Percentiles rank a stretch among this genome's conserved stretches.
Evolutionary conservation across 2,329 filamentous ascomycete genomes (phyloP).

Genomic region (Coleophoma eucalyptorum): DNA sequence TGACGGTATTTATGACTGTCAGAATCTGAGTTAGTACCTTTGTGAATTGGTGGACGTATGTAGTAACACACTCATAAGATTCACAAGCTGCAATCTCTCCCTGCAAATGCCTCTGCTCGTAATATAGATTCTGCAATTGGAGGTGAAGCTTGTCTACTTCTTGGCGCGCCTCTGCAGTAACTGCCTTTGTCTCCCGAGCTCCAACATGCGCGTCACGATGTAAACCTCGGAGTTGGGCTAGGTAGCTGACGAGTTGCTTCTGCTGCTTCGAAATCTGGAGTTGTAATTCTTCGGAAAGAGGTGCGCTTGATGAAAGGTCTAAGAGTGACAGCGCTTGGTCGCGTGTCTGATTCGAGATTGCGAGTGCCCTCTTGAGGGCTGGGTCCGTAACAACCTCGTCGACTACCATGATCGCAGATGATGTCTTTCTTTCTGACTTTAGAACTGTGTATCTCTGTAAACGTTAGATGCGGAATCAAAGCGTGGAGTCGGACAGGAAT

Average conservation of each 20-base stretch:
- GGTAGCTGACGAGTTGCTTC: slow-evolving; percentile 73
- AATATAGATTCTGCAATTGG: slow-evolving; percentile 92
- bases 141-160: slow-evolving; percentile 91
- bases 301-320: slow-evolving; percentile 53
- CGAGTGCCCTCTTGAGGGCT: slow-evolving; percentile 63
- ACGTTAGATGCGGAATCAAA: no score
- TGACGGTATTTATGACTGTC: slow-evolving; percentile 80
- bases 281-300: slow-evolving; percentile 43
- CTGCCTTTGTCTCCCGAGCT: slow-evolving; percentile 79
- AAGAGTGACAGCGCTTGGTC: slow-evolving; percentile 67
- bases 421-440: no score
- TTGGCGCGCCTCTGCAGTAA: slow-evolving; percentile 81
- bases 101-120: slow-evolving; percentile 87
- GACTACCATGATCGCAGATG: slow-evolving; percentile 41
- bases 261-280: slow-evolving; percentile 69
- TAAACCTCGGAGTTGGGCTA: slow-evolving; percentile 75
- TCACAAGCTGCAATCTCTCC: slow-evolving; percentile 90
- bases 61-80: slow-evolving; percentile 72
- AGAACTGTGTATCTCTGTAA: no score
- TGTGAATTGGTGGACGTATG: no score
- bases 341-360: slow-evolving; percentile 69
- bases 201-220: slow-evolving; percentile 79
- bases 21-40: no score
- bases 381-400: slow-evolving; percentile 59
- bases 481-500: no score